Percentiles rank a stretch among this genome's conserved stretches.
Conservation (phyloP, 345 rosid species). For the Lepidium didymum region DNA sequence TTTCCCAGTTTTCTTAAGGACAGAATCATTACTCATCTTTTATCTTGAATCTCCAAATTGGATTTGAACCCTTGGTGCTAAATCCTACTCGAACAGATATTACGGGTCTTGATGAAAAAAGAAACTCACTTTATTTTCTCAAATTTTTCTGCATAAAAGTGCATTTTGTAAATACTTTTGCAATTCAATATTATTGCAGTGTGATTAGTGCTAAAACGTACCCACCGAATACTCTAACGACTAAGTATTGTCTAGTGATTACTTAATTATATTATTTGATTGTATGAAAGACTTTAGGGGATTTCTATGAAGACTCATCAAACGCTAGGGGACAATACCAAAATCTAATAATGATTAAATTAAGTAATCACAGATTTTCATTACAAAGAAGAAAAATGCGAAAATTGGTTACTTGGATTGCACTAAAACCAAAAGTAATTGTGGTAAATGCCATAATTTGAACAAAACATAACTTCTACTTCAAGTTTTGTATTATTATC, state of each 20-base stretch:
- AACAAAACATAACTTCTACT: slow-evolving; percentile 21
- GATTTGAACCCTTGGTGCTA: too few species aligned
- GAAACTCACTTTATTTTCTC: slow-evolving; percentile 9
- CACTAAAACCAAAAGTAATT: slow-evolving; percentile 12
- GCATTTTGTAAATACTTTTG: slow-evolving; percentile 5
- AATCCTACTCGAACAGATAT: too few species aligned
- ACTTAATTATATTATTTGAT: not conserved
- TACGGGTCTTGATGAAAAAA: slow-evolving; percentile 18
- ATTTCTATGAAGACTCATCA: not conserved
- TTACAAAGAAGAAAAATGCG: not conserved
- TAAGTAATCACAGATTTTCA: not conserved
- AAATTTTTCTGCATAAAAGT: slow-evolving; percentile 16
- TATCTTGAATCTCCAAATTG: too few species aligned
- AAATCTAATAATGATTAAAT: not conserved
- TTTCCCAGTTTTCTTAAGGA: too few species aligned
- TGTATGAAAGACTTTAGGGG: not conserved
- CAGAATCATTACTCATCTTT: too few species aligned
- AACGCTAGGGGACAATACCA: not conserved
- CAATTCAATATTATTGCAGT: slow-evolving; percentile 11
- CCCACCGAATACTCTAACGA: slow-evolving; percentile 10
- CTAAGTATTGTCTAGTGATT: not conserved
- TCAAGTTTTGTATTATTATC: slow-evolving; percentile 26
- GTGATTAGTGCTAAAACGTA: slow-evolving; percentile 13
- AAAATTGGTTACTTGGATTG: slow-evolving; percentile 2
- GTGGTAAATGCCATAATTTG: slow-evolving; percentile 6